Percentiles rank a stretch among this genome's conserved stretches.
phyloP scores from a whole-genome alignment of 2,329 filamentous ascomycete genomes.

The Penicillium sp. region DNA sequence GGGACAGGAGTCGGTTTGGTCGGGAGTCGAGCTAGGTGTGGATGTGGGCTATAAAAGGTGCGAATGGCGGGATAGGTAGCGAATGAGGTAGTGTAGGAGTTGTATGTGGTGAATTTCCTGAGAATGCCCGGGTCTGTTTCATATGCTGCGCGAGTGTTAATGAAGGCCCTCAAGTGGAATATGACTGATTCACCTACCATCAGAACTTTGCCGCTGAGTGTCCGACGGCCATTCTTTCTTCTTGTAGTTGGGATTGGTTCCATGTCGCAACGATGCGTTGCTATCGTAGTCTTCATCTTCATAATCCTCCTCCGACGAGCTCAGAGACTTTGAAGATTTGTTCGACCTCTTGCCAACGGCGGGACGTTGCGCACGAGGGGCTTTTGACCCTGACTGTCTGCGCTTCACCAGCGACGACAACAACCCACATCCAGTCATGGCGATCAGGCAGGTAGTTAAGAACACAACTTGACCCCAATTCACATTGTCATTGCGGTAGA shows the following conservation, averaged over 20 bases:
- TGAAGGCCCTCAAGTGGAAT: not conserved
- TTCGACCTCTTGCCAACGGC: conserved; percentile 15
- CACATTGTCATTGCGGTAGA: conserved; percentile 24
- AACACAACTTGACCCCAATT: conserved; percentile 27
- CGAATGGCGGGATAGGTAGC: conserved; percentile 67
- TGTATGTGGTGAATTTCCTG: conserved; percentile 62
- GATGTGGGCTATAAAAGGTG: conserved; percentile 73
- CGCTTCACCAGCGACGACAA: conserved; percentile 26
- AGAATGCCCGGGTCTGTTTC: conserved; percentile 69
- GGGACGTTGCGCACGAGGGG: conserved; percentile 5
- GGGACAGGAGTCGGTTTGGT: conserved; percentile 64
- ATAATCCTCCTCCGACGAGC: conserved; percentile 33
- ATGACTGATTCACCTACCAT: conserved; percentile 22
- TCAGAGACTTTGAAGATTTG: conserved; percentile 25
- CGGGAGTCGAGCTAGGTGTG: conserved; percentile 72
- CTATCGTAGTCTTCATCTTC: conserved; percentile 32
- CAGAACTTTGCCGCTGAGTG: conserved; percentile 23
- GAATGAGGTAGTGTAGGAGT: conserved; percentile 61
- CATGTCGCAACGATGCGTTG: conserved; percentile 26
- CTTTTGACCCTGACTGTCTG: conserved; percentile 13
- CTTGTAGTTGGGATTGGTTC: conserved; percentile 16
- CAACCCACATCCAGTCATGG: conserved; percentile 33
- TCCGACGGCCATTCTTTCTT: conserved; percentile 17
- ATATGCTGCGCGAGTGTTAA: conserved; percentile 22
- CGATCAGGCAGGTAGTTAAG: conserved; percentile 25